Evolutionary conservation across 805 yeast species (phyloP), one percentile per base, ranked within the genome.

Genomic region (Candida succiphila): DNA sequence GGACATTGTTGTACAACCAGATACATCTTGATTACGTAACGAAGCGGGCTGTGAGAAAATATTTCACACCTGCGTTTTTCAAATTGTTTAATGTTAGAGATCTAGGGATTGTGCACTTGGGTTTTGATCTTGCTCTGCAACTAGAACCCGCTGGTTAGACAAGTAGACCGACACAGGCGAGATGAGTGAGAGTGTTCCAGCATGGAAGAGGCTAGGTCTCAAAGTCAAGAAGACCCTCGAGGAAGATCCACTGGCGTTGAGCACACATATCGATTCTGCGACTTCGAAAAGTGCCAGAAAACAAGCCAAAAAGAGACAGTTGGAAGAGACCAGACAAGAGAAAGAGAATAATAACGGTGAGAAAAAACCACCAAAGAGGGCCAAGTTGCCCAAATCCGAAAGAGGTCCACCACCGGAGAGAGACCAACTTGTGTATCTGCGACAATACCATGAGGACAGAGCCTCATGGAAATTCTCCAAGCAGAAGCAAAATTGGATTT

Each of bases 401-500:
- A 67, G 85, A 34, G 62, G 65, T 1, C 78, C 85, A 2, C 82
- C 86, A 1, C 87, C 86, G 23, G 89, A 79, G 42, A 75, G 71
- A 40, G 94, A 83, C 46, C 92, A 83, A 51, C 61, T 78, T 24
- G 71, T 60, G 1, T 83, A 83, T 48, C 56, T 83, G 44, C 66
- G 71, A 37, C 77, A 69, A 34, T 84, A 66, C 46, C 51, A 58
- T 4, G 64, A 67, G 10, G 84, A 79, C 40, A 60, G 55, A 38
- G 72, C 58, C 0, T 63, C 67, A 37, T 84, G 94, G 94, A 84
- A 84, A 60, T 84, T 84, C 53, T 78, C 86, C 37, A 84, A 84
- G 48, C 88, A 78, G 61, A 83, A 84, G 42, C 94, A 84, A 55
- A 83, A 83, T 49, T 84, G 94, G 94, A 66, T 84, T 28, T 57